A percentile compares a stretch with the other conserved stretches of the same genome.
These are phyloP conservation scores for Orbilia blumenaviensis DNA, from an alignment of 2,329 filamentous ascomycete species.

Conservation along the genomic window DNA sequence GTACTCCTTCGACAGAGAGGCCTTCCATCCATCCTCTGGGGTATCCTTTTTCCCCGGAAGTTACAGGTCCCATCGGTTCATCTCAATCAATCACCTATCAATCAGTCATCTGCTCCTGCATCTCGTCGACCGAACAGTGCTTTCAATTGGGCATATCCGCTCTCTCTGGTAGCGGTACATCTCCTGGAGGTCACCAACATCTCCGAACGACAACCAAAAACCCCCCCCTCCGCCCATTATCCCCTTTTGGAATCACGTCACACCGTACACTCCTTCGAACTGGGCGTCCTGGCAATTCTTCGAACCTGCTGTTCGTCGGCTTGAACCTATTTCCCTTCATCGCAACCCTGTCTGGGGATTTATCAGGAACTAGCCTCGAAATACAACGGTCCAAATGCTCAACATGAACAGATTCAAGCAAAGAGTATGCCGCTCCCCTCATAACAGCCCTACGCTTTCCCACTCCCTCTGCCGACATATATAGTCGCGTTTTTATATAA, in stretches of 20 bases:
- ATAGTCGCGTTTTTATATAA: conserved; percentile 23
- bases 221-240: not conserved
- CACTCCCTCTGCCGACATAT: not conserved
- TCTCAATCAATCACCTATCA: not conserved
- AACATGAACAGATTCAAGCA: conserved; percentile 52
- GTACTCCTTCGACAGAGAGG: conserved; percentile 2
- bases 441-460: not conserved
- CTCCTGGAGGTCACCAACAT: conserved; percentile 40
- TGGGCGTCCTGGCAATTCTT: conserved; percentile 26
- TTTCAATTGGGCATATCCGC: conserved; percentile 53
- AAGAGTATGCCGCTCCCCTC: conserved; percentile 29
- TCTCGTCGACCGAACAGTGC: conserved; percentile 8
- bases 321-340: conserved; percentile 20
- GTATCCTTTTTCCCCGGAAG: conserved; percentile 7
- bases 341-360: conserved; percentile 14
- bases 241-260: conserved; percentile 35
- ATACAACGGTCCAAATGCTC: conserved; percentile 44
- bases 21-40: not conserved
- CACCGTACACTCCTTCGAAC: conserved; percentile 38
- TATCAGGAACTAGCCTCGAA: not conserved
- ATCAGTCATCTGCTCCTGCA: not conserved
- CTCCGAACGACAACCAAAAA: conserved; percentile 26
- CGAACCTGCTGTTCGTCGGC: conserved; percentile 30
- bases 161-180: conserved; percentile 23
- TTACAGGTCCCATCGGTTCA: conserved; percentile 3